Evolutionary conservation across 805 yeast species (phyloP), one percentile per base, ranked within the genome.

Genomic region (Candida suzukii): DNA sequence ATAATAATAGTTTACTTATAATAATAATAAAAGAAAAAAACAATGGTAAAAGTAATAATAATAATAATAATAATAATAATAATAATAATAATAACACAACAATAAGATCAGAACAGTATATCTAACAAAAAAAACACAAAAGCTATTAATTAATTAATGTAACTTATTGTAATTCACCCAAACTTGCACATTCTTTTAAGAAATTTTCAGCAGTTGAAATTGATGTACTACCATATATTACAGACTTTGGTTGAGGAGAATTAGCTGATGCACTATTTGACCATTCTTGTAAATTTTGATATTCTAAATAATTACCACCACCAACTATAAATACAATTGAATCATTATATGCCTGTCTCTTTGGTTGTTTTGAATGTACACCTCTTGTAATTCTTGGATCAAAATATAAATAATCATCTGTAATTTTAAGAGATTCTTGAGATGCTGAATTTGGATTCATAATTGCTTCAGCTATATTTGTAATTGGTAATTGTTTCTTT

Each of bases 291-390:
- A 93, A 73, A 56, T 91, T 91, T 45, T 90, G 95, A 58, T 91
- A 93, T 65, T 93, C 99, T 47, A 86, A 66, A 58, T 88, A 93
- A 61, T 87, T 90, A 37, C 98, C 98, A 28, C 99, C 99, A 21
- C 99, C 99, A 42, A 93, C 90, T 40, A 90, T 87, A 60, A 93
- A 93, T 18, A 93, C 95, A 38, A 87, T 67, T 2, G 95, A 78
- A 50, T 88, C 93, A 44, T 78, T 79, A 60, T 86, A 88, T 11
- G 81, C 68, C 50, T 82, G 85, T 56, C 95, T 78, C 60, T 79
- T 83, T 30, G 97, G 97, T 29, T 90, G 91, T 52, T 83, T 80
- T 3, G 95, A 80, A 52, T 83, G 90, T 7, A 95, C 83, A 4
- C 98, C 98, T 49, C 98, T 75, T 2, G 87, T 80, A 37, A 74